Evolutionary conservation across 441 rosid species (phyloP).

Genomic region (Populus tomentosa): DNA sequence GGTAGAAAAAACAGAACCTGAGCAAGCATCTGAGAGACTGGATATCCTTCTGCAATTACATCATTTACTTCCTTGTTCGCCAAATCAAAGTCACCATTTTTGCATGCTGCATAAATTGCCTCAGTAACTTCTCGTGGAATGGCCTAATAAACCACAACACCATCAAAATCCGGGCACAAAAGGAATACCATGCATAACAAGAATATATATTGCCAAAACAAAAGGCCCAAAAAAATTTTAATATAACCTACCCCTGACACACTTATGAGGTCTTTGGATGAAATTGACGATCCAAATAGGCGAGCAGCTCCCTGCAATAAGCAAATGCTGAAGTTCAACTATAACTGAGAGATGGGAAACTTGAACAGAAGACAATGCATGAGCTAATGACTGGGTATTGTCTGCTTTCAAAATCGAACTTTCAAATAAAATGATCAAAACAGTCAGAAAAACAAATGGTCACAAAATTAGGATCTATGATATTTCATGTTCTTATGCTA

Average conservation of each 20-base stretch:
- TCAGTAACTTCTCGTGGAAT: constrained; percentile 65
- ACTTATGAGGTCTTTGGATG: constrained; percentile 65
- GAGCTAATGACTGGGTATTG: neutral
- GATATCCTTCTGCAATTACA: constrained; percentile 86
- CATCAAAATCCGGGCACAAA: neutral
- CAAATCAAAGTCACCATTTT: constrained; percentile 83
- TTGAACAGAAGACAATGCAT: neutral
- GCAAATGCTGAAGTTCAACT: constrained; percentile 6
- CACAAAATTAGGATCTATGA: no score
- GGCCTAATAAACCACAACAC: constrained; percentile 40
- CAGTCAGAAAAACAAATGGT: neutral
- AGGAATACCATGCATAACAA: neutral
- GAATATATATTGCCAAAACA: neutral
- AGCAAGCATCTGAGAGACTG: constrained; percentile 81
- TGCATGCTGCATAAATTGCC: constrained; percentile 64
- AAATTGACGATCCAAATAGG: constrained; percentile 82
- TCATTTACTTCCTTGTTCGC: constrained; percentile 77
- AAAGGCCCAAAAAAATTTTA: neutral
- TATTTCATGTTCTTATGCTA: no score
- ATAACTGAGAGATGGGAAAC: constrained; percentile 5
- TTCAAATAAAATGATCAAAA: neutral
- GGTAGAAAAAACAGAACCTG: constrained; percentile 45
- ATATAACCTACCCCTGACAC: constrained; percentile 81
- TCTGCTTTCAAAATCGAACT: no score
- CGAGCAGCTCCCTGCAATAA: constrained; percentile 91